Percentiles rank a stretch among this genome's conserved stretches.
Conservation (phyloP, 805 yeast species). For the Yarrowia alimentaria region DNA sequence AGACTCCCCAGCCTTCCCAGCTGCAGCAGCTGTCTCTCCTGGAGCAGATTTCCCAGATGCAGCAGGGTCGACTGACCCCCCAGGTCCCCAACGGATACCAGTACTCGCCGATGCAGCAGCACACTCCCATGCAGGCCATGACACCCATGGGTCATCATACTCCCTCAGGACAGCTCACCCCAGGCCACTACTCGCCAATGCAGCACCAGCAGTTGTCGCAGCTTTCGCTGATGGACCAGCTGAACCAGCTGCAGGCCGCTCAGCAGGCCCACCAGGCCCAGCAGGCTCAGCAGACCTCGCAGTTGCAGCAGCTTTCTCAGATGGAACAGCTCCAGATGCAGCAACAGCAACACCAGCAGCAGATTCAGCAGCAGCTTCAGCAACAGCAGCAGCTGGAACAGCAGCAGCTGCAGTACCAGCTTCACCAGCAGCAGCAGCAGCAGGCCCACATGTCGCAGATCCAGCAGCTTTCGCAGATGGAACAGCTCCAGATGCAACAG, state of each 20-base stretch:
- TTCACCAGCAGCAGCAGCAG: conserved; percentile 23
- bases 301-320: conserved; percentile 5
- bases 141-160: no score
- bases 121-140: conserved; percentile 8
- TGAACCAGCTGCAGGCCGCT: conserved; percentile 9
- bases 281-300: conserved; percentile 11
- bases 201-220: conserved; percentile 13
- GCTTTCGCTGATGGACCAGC: conserved; percentile 18
- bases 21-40: conserved; percentile 6
- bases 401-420: conserved; percentile 11
- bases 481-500: conserved; percentile 22
- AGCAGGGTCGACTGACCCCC: no score
- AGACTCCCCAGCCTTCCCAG: not conserved
- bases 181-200: conserved; percentile 8
- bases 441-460: conserved; percentile 18
- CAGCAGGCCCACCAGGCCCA: conserved; percentile 19
- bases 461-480: conserved; percentile 17
- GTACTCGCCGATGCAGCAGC: conserved; percentile 20
- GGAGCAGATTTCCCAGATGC: conserved; percentile 15
- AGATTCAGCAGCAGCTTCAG: conserved; percentile 1
- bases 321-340: not conserved
- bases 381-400: conserved; percentile 18
- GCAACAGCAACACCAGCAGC: conserved; percentile 10
- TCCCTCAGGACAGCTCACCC: no score
- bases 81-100: not conserved